These are phyloP conservation scores for Strombidium stylifer DNA, from an alignment of 73 alveolate genomes.

Conservation along the genomic window DNA sequence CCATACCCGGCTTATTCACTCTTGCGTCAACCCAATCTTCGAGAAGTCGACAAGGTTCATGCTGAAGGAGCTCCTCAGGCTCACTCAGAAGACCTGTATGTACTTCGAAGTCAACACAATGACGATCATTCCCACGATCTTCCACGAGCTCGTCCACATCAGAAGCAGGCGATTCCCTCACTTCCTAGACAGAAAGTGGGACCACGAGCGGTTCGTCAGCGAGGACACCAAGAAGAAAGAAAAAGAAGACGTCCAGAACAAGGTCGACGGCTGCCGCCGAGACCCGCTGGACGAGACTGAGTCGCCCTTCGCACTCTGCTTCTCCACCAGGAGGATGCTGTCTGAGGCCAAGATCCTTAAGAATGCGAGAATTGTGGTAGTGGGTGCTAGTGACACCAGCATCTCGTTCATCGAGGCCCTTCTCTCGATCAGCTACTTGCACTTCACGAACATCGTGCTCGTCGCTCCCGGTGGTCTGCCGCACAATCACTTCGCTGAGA, in stretches of 20 bases:
- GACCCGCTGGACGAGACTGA: conserved; percentile 92
- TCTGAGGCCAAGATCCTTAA: conserved; percentile 91
- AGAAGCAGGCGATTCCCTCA: conserved; percentile 98
- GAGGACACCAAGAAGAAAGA: conserved; percentile 72
- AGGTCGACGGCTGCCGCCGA: conserved; percentile 90
- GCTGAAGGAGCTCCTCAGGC: conserved; percentile 91
- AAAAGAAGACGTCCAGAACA: conserved; percentile 62
- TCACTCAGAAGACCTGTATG: conserved; percentile 89
- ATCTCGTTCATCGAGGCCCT: conserved; percentile 95
- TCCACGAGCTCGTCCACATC: conserved; percentile 91
- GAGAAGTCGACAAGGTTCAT: conserved; percentile 85
- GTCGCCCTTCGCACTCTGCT: conserved; percentile 90
- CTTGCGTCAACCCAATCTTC: conserved; percentile 88
- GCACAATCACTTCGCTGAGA: conserved; percentile 88
- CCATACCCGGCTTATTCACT: conserved; percentile 91
- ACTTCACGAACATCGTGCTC: conserved; percentile 90
- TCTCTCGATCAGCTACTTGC: conserved; percentile 87
- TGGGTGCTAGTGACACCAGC: conserved; percentile 98
- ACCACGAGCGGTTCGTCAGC: conserved; percentile 78
- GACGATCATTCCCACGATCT: conserved; percentile 88
- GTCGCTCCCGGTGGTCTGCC: conserved; percentile 99
- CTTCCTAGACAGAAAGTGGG: conserved; percentile 94
- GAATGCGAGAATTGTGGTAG: conserved; percentile 96
- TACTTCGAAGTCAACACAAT: conserved; percentile 93
- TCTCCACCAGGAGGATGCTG: conserved; percentile 86